Evolutionary conservation across 371 early-diverging fungal species (phyloP).

Genomic region (Apophysomyces sp.): DNA sequence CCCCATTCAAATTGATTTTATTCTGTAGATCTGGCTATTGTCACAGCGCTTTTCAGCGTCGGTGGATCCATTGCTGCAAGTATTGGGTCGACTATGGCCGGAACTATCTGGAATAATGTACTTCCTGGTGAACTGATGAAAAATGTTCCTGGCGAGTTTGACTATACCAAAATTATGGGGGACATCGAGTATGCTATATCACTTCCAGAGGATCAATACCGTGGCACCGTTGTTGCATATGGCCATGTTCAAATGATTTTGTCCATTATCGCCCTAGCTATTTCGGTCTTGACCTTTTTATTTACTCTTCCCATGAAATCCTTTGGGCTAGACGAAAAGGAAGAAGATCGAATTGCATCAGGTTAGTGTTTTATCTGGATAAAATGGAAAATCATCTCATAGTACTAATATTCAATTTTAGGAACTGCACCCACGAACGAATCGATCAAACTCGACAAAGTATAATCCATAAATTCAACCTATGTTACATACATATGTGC

Average conservation of each 20-base stretch:
- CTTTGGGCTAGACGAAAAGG: slow-evolving; percentile 22
- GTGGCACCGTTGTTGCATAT: slow-evolving; percentile 24
- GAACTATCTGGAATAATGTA: slow-evolving; percentile 38
- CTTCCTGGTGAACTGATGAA: slow-evolving; percentile 29
- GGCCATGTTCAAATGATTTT: slow-evolving; percentile 32
- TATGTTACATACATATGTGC: background rate
- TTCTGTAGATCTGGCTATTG: slow-evolving; percentile 33
- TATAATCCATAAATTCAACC: background rate
- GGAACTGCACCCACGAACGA: background rate
- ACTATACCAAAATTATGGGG: slow-evolving; percentile 21
- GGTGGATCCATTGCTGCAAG: slow-evolving; percentile 38
- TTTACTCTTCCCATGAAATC: slow-evolving; percentile 35
- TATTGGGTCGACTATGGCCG: slow-evolving; percentile 36
- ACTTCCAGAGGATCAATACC: slow-evolving; percentile 30
- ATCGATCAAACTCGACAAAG: background rate
- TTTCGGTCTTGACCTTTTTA: slow-evolving; percentile 21
- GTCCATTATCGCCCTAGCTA: slow-evolving; percentile 25
- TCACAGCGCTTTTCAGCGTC: slow-evolving; percentile 31
- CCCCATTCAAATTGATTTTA: background rate
- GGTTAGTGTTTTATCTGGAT: background rate
- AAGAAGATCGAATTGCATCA: slow-evolving; percentile 1
- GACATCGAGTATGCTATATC: slow-evolving; percentile 19
- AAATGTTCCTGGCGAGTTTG: slow-evolving; percentile 39
- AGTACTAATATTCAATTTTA: background rate
- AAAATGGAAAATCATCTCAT: background rate